A percentile compares a stretch with the other conserved stretches of the same genome.
These are phyloP conservation scores for Forsythia viridissima DNA, from an alignment of 257 asterid genomes.

Conservation along the genomic window DNA sequence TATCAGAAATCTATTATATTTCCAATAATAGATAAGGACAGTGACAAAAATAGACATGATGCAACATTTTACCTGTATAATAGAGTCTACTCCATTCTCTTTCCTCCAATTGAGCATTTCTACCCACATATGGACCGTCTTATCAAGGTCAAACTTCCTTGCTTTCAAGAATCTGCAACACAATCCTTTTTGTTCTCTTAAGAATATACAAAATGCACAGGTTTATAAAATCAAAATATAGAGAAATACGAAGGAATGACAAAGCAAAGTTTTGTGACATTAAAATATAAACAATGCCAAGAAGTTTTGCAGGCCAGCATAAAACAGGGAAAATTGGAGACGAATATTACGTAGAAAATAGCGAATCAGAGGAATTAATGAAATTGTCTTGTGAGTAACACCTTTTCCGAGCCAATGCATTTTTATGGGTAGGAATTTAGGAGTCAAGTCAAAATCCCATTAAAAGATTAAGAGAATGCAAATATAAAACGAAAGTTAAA, in stretches of 20 bases:
- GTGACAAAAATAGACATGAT: slow-evolving; percentile 5
- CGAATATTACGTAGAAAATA: not conserved
- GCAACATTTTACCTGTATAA: slow-evolving; percentile 62
- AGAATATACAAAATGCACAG: not conserved
- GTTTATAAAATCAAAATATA: not conserved
- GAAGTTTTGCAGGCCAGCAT: not conserved
- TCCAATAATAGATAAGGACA: slow-evolving; percentile 16
- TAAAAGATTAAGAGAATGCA: not conserved
- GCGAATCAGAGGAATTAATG: not conserved
- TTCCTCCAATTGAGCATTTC: slow-evolving; percentile 98
- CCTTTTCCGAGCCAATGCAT: not conserved
- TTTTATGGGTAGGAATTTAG: not conserved
- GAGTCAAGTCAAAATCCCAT: not conserved
- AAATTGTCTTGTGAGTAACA: not conserved
- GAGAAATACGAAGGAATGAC: not conserved
- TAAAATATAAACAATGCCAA: not conserved
- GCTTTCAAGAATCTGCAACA: slow-evolving; percentile 84
- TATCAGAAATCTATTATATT: slow-evolving; percentile 14
- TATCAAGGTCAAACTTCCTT: slow-evolving; percentile 94
- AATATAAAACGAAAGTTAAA: not conserved
- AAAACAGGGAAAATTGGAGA: not conserved
- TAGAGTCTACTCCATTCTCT: slow-evolving; percentile 81
- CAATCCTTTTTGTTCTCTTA: slow-evolving; percentile 16
- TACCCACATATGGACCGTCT: slow-evolving; percentile 86
- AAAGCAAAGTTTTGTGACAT: not conserved